Percentiles rank a stretch among this genome's conserved stretches.
phyloP scores from a whole-genome alignment of 2,329 filamentous ascomycete species.

The Penicillium sumatraense region DNA sequence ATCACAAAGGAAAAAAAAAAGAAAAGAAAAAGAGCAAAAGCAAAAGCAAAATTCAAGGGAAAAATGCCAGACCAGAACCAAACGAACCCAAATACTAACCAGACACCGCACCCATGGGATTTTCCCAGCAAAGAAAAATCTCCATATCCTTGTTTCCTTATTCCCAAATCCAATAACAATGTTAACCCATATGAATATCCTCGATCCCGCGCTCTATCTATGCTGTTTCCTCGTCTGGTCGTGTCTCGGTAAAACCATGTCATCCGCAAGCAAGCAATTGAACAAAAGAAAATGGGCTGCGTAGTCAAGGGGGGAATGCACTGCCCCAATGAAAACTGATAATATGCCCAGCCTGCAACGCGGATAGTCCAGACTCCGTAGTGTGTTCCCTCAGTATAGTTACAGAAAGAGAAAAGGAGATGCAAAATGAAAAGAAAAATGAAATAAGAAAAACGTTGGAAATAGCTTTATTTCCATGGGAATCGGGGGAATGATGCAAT shows the following conservation, averaged over 20 bases:
- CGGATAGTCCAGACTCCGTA: constrained; percentile 14
- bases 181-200: constrained; percentile 23
- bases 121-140: constrained; percentile 21
- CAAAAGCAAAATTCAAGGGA: constrained; percentile 16
- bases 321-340: constrained; percentile 16
- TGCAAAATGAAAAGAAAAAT: constrained; percentile 13
- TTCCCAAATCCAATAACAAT: constrained; percentile 27
- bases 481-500: constrained; percentile 32
- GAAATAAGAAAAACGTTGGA: constrained; percentile 19
- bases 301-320: constrained; percentile 14
- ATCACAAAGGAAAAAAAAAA: constrained; percentile 21
- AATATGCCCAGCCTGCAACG: constrained; percentile 11
- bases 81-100: constrained; percentile 24
- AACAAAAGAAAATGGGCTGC: constrained; percentile 20
- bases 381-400: constrained; percentile 11
- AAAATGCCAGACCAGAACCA: constrained; percentile 25
- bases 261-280: constrained; percentile 25
- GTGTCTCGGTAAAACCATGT: constrained; percentile 31
- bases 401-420: constrained; percentile 16
- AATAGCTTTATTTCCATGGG: constrained; percentile 23
- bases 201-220: constrained; percentile 25
- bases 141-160: constrained; percentile 16
- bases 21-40: constrained; percentile 23
- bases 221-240: constrained; percentile 33
- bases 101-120: constrained; percentile 26